Evolutionary conservation across 2,329 filamentous ascomycete species (phyloP).

Genomic region (Lasiodiplodia sp.): DNA sequence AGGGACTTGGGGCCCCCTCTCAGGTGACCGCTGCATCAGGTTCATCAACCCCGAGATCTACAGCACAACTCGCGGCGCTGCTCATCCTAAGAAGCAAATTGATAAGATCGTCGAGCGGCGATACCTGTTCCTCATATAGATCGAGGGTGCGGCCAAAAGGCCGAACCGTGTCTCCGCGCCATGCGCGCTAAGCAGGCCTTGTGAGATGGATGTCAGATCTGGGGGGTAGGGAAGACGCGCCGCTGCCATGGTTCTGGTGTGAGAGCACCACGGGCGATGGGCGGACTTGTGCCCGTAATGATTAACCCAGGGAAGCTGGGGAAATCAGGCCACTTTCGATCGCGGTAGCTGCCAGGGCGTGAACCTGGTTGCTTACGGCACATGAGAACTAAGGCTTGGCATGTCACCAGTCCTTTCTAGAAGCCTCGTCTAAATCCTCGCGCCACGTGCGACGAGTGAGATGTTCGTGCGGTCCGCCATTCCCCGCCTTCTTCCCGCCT

Average conservation of each 20-base stretch:
- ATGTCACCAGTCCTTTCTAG: not conserved
- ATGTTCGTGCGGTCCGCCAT: not conserved
- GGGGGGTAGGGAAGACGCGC: not conserved
- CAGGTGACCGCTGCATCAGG: constrained; percentile 7
- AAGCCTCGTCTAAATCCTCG: not conserved
- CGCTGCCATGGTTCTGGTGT: not conserved
- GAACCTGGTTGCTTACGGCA: not conserved
- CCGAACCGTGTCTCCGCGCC: not conserved
- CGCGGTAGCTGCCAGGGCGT: not conserved
- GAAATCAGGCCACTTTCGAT: constrained; percentile 2
- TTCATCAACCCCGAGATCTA: constrained; percentile 4
- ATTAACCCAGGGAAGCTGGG: not conserved
- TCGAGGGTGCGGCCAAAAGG: not conserved
- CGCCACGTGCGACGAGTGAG: too few species aligned
- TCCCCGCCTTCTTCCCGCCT: not conserved
- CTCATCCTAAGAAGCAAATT: not conserved
- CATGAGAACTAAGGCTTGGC: not conserved
- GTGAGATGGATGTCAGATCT: not conserved
- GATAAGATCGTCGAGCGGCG: not conserved
- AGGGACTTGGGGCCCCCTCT: not conserved
- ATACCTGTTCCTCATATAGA: constrained; percentile 1
- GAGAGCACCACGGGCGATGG: not conserved
- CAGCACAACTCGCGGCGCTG: constrained; percentile 1
- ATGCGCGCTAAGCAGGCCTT: not conserved
- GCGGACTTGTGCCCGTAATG: constrained; percentile 14